Evolutionary conservation across 164 flowering plant genomes (phyloP).

Genomic region (Warburgia ugandensis): DNA sequence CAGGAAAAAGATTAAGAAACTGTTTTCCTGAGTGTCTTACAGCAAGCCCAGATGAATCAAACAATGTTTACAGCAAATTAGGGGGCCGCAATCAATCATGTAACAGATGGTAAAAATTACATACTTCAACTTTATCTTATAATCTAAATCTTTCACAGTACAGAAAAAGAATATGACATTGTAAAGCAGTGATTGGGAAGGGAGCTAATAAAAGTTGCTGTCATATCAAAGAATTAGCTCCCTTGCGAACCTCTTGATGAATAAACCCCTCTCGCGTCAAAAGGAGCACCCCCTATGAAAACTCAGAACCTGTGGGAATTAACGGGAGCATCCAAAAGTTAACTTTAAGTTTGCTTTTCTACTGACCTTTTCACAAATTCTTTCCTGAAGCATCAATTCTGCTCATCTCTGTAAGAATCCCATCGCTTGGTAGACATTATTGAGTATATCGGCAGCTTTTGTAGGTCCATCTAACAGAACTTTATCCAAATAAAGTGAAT

Average conservation of each 20-base stretch:
- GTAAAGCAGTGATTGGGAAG: constrained; percentile 23
- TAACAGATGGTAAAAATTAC: too few species aligned
- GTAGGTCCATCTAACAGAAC: constrained; percentile 69
- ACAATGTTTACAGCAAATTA: too few species aligned
- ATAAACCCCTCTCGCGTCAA: constrained; percentile 6
- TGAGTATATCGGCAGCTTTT: constrained; percentile 64
- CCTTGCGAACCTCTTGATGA: constrained; percentile 10
- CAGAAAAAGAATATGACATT: constrained; percentile 12
- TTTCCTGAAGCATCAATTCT: constrained; percentile 19
- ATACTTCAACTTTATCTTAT: too few species aligned
- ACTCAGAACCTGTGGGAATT: constrained; percentile 20
- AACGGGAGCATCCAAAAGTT: constrained; percentile 27
- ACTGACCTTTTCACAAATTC: constrained; percentile 16
- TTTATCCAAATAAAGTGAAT: constrained; percentile 63
- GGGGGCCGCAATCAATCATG: too few species aligned
- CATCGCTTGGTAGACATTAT: constrained; percentile 89
- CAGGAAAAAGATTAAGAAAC: too few species aligned
- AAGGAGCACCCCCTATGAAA: constrained; percentile 20
- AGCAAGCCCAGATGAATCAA: too few species aligned
- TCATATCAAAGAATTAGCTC: constrained; percentile 13
- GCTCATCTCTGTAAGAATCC: constrained; percentile 71
- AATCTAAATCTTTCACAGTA: neutral
- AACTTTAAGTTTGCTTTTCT: constrained; percentile 22
- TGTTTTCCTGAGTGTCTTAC: too few species aligned
- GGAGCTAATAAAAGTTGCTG: constrained; percentile 8